Conservation (phyloP, 768 basidiomycete genomes). For the Daedalea quercina region DNA sequence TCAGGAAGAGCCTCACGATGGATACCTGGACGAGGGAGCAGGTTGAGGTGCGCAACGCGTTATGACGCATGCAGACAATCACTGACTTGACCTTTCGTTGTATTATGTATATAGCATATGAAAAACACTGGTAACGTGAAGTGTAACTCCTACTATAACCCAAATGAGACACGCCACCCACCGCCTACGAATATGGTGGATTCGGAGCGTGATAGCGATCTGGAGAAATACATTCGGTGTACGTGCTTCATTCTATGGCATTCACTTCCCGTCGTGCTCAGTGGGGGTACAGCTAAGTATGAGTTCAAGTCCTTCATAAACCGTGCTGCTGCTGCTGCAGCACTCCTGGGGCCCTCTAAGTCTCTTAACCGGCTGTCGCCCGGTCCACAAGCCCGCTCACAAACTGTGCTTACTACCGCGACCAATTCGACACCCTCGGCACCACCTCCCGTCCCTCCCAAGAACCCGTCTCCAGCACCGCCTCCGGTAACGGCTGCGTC, state of each 20-base stretch:
- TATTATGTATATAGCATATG: slow-evolving; percentile 50
- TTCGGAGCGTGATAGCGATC: slow-evolving; percentile 77
- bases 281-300: slow-evolving; percentile 56
- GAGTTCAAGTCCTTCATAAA: slow-evolving; percentile 66
- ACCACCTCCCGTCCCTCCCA: slow-evolving; percentile 1
- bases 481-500: slow-evolving; percentile 12
- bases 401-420: slow-evolving; percentile 16
- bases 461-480: slow-evolving; percentile 6
- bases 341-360: slow-evolving; percentile 25
- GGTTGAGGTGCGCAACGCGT: slow-evolving; percentile 55
- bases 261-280: not conserved
- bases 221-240: slow-evolving; percentile 89
- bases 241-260: slow-evolving; percentile 23
- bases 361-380: slow-evolving; percentile 15
- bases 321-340: slow-evolving; percentile 20
- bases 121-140: slow-evolving; percentile 73
- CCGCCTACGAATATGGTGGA: slow-evolving; percentile 79
- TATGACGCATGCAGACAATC: not conserved
- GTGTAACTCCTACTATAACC: slow-evolving; percentile 76
- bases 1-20: slow-evolving; percentile 83
- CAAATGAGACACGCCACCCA: slow-evolving; percentile 75
- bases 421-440: slow-evolving; percentile 1
- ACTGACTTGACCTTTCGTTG: slow-evolving; percentile 10
- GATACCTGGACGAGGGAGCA: slow-evolving; percentile 88
- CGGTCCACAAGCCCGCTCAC: slow-evolving; percentile 13